These are phyloP conservation scores for Neonothopanus nambi DNA, from an alignment of 1,284 basidiomycete species.

Conservation along the genomic window DNA sequence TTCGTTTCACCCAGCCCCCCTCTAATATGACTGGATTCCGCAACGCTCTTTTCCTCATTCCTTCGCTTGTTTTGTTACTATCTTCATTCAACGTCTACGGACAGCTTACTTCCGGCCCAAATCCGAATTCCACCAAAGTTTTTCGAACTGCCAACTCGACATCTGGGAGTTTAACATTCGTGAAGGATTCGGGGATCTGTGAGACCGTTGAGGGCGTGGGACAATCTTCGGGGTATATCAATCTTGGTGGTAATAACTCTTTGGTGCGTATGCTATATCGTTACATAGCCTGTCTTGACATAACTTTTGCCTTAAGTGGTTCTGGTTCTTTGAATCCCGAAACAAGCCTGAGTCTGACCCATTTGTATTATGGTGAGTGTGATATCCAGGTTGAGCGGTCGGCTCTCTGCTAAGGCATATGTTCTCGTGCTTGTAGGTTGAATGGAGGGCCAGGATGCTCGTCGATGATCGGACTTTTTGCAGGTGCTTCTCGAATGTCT, in stretches of 20 bases:
- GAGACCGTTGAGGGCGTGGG: slow-evolving; percentile 46
- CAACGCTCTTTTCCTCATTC: no score
- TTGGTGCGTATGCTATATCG: no score
- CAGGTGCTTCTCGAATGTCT: slow-evolving; percentile 27
- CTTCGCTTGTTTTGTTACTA: no score
- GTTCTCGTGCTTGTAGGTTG: slow-evolving; percentile 28
- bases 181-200: slow-evolving; percentile 44
- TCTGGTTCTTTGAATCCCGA: slow-evolving; percentile 45
- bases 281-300: no score
- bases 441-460: slow-evolving; percentile 47
- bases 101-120: no score
- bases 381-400: no score
- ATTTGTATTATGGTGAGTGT: slow-evolving; percentile 39
- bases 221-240: slow-evolving; percentile 43
- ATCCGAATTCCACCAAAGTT: no score
- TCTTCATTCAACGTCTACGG: no score
- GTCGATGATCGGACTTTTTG: slow-evolving; percentile 50
- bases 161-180: slow-evolving; percentile 20
- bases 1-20: no score
- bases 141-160: no score
- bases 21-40: no score
- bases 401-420: slow-evolving; percentile 29
- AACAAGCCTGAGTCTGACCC: slow-evolving; percentile 37
- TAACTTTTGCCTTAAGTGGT: no score
- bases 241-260: slow-evolving; percentile 37